Evolutionary conservation across 352 stramenopile species (phyloP), one percentile per base, ranked within the genome.

Genomic region (Globisporangium barbulae): DNA sequence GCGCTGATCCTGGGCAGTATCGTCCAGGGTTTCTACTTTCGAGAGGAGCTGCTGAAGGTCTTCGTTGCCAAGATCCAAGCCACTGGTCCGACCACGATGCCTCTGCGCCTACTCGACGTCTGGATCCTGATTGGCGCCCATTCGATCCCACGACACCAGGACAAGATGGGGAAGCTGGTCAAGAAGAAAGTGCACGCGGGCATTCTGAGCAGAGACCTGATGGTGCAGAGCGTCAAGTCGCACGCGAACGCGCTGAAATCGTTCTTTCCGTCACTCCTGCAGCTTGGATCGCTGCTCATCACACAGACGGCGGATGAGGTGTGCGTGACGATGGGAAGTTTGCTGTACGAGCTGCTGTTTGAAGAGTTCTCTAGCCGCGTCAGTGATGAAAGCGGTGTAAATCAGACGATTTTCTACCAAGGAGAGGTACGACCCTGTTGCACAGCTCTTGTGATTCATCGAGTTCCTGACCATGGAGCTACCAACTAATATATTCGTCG

Each of bases 1-100:
- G 64, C 72, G 28, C 64, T 89, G 6, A 74, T 88, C 8, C 59
- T 87, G 6, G 61, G 73, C 3, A 74, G 65, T 17, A 80, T 89
- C 28, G 63, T 83, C 10, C 79, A 89, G 53, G 73, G 78, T 5
- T 81, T 85, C 47, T 75, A 78, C 54, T 84, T 87, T 42, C 75
- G 78, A 1, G 69, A 76, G 44, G 78, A 89, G 25, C 31, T 87
- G 15, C 54, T 85, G 28, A 79, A 81, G 53, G 64, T 61, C 15
- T 86, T 87, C 48, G 15, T 87, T 15, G 35, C 49, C 6, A 61
- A 56, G 17, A 73, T 78, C 35, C 65, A 72, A 44, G n/a, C 59
- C 2, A 53, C 62, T 7, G 55, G 25, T 15, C 35, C 54, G 3
- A 45, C 13, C 2, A 52, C 59, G 3, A 45, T 61, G 13, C 50